A percentile compares a stretch with the other conserved stretches of the same genome.
These are phyloP conservation scores for Amphicarpaea edgeworthii DNA, from an alignment of 306 rosid genomes.

Conservation along the genomic window DNA sequence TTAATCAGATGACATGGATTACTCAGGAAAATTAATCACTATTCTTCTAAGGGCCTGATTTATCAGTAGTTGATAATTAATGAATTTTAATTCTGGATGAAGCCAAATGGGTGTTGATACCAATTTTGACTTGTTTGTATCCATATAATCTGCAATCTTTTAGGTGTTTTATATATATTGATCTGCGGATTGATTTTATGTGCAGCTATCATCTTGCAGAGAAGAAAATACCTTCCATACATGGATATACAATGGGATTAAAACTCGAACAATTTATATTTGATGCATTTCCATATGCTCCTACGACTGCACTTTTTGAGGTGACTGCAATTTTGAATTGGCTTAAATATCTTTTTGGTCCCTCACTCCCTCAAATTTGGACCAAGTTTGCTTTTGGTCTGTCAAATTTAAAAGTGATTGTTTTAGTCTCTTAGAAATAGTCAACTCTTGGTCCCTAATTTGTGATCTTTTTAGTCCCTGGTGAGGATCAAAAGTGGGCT, in stretches of 20 bases:
- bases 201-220: constrained; percentile 95
- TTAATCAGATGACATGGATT: constrained; percentile 22
- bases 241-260: constrained; percentile 76
- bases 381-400: no score
- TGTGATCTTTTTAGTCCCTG: no score
- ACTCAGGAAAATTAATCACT: constrained; percentile 13
- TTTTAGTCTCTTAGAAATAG: no score
- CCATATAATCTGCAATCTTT: constrained; percentile 17
- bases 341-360: no score
- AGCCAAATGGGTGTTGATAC: constrained; percentile 11
- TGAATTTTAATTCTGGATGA: constrained; percentile 19
- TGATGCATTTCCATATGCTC: constrained; percentile 97
- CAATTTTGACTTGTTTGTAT: not conserved
- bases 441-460: no score
- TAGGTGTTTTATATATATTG: constrained; percentile 31
- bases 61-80: constrained; percentile 8
- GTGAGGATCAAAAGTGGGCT: no score
- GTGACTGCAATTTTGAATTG: constrained; percentile 49
- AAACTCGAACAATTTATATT: constrained; percentile 96
- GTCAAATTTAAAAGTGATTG: no score
- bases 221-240: constrained; percentile 93
- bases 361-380: no score
- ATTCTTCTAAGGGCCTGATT: constrained; percentile 25
- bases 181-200: constrained; percentile 42
- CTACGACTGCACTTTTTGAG: constrained; percentile 98